These are phyloP conservation scores for Ceratopteris richardii DNA, from an alignment of 75 land plant species.

Conservation along the genomic window DNA sequence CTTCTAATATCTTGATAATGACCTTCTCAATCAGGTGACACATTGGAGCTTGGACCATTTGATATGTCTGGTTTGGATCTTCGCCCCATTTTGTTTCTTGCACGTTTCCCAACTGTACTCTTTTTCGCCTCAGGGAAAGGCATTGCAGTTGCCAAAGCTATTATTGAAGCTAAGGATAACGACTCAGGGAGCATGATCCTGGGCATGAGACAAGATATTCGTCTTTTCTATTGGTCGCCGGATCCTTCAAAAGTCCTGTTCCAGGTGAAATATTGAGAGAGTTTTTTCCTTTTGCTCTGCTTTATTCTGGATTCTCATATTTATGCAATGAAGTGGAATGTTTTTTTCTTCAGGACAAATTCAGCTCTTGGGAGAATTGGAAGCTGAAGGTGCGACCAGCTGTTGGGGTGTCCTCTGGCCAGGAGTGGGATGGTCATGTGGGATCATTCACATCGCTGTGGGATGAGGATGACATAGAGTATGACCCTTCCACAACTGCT, in stretches of 20 bases:
- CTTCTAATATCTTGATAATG: too few species aligned
- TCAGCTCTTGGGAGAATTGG: slow-evolving; percentile 18
- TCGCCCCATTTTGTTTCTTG: slow-evolving; percentile 23
- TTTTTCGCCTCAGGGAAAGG: slow-evolving; percentile 32
- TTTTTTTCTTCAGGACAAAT: slow-evolving; percentile 14
- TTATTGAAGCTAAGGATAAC: slow-evolving; percentile 29
- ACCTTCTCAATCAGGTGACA: slow-evolving; percentile 32
- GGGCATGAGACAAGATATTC: slow-evolving; percentile 15
- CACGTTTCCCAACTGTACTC: slow-evolving; percentile 23
- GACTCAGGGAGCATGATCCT: slow-evolving; percentile 27
- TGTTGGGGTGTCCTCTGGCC: slow-evolving; percentile 10
- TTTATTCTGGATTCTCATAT: too few species aligned
- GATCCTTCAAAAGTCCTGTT: slow-evolving; percentile 27
- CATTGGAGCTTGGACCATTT: slow-evolving; percentile 30
- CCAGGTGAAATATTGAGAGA: slow-evolving; percentile 13
- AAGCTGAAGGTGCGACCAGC: slow-evolving; percentile 25
- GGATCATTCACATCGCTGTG: slow-evolving; percentile 27
- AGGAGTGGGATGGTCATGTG: slow-evolving; percentile 31
- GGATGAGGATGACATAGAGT: slow-evolving; percentile 41
- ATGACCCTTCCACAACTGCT: slow-evolving; percentile 35
- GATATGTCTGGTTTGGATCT: slow-evolving; percentile 25
- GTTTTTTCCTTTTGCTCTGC: slow-evolving; percentile 1
- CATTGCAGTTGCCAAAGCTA: slow-evolving; percentile 24
- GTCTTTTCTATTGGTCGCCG: slow-evolving; percentile 26
- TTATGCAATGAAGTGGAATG: too few species aligned